These are phyloP conservation scores for Suillus tomentosus DNA, from an alignment of 768 basidiomycete species.

Conservation along the genomic window DNA sequence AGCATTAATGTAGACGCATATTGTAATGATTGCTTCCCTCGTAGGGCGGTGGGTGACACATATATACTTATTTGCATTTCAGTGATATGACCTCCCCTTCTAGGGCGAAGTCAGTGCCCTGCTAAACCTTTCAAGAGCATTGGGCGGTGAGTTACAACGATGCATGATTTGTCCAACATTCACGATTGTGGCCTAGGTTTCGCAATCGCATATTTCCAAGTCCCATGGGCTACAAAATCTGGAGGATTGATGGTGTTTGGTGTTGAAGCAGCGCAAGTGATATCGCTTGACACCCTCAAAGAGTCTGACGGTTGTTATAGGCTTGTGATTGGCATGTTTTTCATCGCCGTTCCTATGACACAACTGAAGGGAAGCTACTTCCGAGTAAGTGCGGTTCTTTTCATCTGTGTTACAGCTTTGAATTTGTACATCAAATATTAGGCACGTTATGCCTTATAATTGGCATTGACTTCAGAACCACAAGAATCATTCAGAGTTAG, in stretches of 20 bases:
- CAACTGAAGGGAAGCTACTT: constrained; percentile 38
- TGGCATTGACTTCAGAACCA: background rate
- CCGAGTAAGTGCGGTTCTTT: constrained; percentile 27
- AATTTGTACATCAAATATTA: constrained; percentile 5
- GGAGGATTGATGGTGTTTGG: constrained; percentile 40
- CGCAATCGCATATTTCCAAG: constrained; percentile 42
- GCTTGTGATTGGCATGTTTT: constrained; percentile 35
- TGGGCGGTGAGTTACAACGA: constrained; percentile 27
- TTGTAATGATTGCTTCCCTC: constrained; percentile 41
- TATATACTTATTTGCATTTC: background rate
- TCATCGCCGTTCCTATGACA: constrained; percentile 38
- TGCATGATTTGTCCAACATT: background rate
- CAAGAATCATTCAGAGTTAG: too few relatives aligned
- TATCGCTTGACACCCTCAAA: background rate
- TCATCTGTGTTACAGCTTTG: background rate
- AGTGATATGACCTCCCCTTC: background rate
- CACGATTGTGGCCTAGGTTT: constrained; percentile 28
- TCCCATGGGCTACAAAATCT: constrained; percentile 39
- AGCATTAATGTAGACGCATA: constrained; percentile 34
- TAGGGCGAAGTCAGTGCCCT: constrained; percentile 41
- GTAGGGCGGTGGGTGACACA: constrained; percentile 23
- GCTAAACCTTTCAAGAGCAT: constrained; percentile 41
- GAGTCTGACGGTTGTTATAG: constrained; percentile 18
- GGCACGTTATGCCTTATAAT: constrained; percentile 22
- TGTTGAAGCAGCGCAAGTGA: constrained; percentile 38